Evolutionary conservation across 441 rosid genomes (phyloP).

Genomic region (Pelargonium fulgidum): DNA sequence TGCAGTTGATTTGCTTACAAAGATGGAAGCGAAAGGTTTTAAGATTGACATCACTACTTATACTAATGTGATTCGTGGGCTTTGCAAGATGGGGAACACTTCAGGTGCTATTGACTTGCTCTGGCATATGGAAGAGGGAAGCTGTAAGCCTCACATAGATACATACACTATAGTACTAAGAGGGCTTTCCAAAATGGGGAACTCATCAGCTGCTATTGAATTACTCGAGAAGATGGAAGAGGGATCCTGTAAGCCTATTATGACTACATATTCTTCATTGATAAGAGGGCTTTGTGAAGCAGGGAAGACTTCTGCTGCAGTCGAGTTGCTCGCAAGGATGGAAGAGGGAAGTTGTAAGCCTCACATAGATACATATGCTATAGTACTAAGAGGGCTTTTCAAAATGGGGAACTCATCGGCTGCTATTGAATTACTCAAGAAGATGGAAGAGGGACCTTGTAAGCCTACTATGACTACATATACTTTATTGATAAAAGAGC

Average conservation of each 20-base stretch:
- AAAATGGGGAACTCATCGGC: background rate
- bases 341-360: conserved; percentile 8
- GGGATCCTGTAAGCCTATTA: conserved; percentile 8
- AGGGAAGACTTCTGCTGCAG: background rate
- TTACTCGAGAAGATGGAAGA: conserved; percentile 10
- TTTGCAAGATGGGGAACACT: background rate
- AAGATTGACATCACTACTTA: background rate
- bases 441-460: conserved; percentile 7
- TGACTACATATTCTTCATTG: background rate
- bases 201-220: background rate
- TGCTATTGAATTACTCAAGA: conserved; percentile 7
- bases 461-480: conserved; percentile 10
- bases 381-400: conserved; percentile 11
- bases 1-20: background rate
- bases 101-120: conserved; percentile 9
- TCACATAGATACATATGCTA: conserved; percentile 1
- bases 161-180: conserved; percentile 1
- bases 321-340: conserved; percentile 3
- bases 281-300: background rate
- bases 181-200: conserved; percentile 13
- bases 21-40: background rate
- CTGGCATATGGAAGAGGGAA: conserved; percentile 9
- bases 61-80: conserved; percentile 2
- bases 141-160: conserved; percentile 15
- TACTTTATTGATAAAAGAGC: background rate